Evolutionary conservation across 2,329 filamentous ascomycete species (phyloP), one percentile per base, ranked within the genome.

Genomic region (Ophiocordyceps robertsii): DNA sequence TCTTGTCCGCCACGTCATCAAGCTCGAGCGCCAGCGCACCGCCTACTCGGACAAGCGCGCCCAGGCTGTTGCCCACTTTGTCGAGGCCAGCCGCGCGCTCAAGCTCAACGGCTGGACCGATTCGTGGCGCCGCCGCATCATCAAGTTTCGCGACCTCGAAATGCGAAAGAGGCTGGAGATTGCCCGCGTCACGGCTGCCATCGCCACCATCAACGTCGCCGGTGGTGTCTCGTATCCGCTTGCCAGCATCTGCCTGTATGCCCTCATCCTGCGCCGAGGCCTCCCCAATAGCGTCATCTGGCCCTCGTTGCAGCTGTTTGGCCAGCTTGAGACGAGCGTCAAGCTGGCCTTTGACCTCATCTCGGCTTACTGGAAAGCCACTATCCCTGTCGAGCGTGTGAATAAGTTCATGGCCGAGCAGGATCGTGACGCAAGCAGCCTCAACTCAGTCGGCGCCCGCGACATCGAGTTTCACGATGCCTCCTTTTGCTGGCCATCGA

Each of bases 361-460:
- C 37, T 87, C 83, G 0, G 75, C 82, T 0, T 63, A 90, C 5
- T 72, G 93, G 49, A 93, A 94, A 52, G 84, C 87, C 0, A 80
- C 75, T n/a, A 81, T 95, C 16, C 83, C 88, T 0, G 77, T 94
- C 47, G 77, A 75, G 9, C 80, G 88, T 49, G 86, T 95, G 17
- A 84, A 94, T 53, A 72, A 75, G 19, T 95, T 93, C 62, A 93
- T 95, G 85, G 66, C 69, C 1, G 88, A 95, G 58, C 85, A 85
- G 0, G 78, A 95, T 53, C 86, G 87, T 51, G 73, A 76, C 29
- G 68, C 73, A 27, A 58, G 59, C 3, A 63, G 66, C 4, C 52
- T 61, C 4, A 56, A 56, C 9, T 60, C 68, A 3, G 44, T 44
- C 12, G 48, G 47, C 38, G 58, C 48, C 7, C 51, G 44, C 10